Conservation (phyloP, 2,329 filamentous ascomycete genomes). For the Pseudogymnoascus pannorum region DNA sequence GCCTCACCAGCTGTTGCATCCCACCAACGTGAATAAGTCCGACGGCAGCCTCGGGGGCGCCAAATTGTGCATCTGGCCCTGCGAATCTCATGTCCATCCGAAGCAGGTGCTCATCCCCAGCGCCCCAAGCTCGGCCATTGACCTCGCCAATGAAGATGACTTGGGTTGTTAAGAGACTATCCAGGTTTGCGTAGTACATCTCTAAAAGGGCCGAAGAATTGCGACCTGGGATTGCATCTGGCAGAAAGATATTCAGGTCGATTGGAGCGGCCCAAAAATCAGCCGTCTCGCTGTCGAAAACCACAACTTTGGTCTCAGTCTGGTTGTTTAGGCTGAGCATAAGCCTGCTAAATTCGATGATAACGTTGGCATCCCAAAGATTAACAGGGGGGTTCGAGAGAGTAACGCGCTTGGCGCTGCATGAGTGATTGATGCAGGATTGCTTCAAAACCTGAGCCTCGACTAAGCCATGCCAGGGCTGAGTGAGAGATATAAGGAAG, state of each 20-base stretch:
- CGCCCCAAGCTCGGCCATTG: constrained; percentile 10
- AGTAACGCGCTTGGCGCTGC: neutral
- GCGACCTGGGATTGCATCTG: neutral
- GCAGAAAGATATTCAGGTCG: neutral
- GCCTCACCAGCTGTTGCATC: constrained; percentile 11
- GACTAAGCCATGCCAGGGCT: neutral
- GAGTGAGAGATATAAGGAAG: neutral
- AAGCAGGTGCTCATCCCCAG: constrained; percentile 15
- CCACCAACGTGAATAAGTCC: constrained; percentile 13
- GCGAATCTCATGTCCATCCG: constrained; percentile 16
- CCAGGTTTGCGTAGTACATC: neutral
- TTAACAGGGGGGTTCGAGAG: neutral
- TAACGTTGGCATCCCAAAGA: neutral
- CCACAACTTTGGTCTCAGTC: neutral
- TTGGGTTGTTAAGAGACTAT: neutral
- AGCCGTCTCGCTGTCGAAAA: neutral
- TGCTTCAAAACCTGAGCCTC: neutral
- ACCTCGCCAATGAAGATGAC: constrained; percentile 13
- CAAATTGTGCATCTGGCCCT: constrained; percentile 9
- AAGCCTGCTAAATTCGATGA: neutral
- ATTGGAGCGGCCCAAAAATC: neutral
- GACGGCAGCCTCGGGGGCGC: constrained; percentile 10
- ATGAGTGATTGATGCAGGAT: neutral
- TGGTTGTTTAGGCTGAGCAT: neutral
- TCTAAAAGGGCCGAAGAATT: neutral